Percentiles rank a stretch among this genome's conserved stretches.
Conservation (phyloP, 208 protist genomes). For the Crithidia sp. region DNA sequence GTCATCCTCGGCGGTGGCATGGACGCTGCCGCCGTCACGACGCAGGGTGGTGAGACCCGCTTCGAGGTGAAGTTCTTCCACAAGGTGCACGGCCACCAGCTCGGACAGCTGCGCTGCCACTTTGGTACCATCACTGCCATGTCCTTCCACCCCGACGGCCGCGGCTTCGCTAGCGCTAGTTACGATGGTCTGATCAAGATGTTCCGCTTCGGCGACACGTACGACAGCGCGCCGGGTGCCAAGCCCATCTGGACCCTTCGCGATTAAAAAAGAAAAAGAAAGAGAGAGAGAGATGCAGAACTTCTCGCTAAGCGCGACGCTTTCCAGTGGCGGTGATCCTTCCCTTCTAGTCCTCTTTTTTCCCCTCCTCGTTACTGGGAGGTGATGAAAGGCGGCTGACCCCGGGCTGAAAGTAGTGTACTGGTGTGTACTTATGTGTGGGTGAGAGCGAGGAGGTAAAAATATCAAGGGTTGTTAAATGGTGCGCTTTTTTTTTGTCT, state of each 20-base stretch:
- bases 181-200: conserved; percentile 97
- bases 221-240: conserved; percentile 79
- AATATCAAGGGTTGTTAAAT: too few species aligned
- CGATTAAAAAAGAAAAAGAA: not conserved
- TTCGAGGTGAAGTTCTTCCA: conserved; percentile 98
- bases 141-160: conserved; percentile 95
- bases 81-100: conserved; percentile 94
- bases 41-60: conserved; percentile 84
- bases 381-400: too few species aligned
- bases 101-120: conserved; percentile 96
- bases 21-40: conserved; percentile 96
- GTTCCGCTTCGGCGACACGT: conserved; percentile 95
- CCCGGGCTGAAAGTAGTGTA: too few species aligned
- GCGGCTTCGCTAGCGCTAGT: conserved; percentile 91
- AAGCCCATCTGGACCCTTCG: conserved; percentile 65
- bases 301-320: too few species aligned
- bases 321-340: too few species aligned
- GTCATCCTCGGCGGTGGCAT: conserved; percentile 97
- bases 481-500: too few species aligned
- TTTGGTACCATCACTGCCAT: conserved; percentile 99
- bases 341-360: too few species aligned
- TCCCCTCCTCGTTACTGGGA: too few species aligned
- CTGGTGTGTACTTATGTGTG: too few species aligned
- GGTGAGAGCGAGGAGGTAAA: too few species aligned
- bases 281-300: not conserved